Base-by-base conservation (phyloP, 352 stramenopile species). In the Pythium rishiriense region DNA sequence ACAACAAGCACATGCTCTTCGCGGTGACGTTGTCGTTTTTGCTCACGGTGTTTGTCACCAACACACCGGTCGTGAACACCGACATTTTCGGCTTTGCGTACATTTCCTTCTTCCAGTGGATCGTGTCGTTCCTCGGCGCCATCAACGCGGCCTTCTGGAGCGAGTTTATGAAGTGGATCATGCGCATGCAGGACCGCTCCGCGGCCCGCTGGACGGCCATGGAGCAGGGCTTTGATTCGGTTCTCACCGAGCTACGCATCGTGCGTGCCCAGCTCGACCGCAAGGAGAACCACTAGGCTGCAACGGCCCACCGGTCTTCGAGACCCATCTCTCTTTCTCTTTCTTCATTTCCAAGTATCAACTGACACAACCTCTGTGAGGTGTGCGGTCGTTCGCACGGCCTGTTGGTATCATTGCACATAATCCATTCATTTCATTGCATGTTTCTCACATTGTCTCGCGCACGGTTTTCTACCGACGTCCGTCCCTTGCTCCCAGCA, bases 31-130 rank as follows among this genome's bases (percentile, higher is more conserved):
- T 87, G 58, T 93, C 84, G 41, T n/a, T 90, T 48, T 43, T 70
- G 52, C 58, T 90, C 28, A 90, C 78, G 17, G 24, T 88, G 3
- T 60, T 87, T 8, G 71, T 90, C 22, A 75, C 72, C 19, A 87
- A 79, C 62, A 72, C 78, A 21, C 77, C 79, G 21, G 71, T 86
- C 11, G 66, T 89, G 35, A 85, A 79, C 74, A 66, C 78, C 60
- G 69, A 85, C 29, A 69, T 91, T 22, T 89, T 89, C 28, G 78
- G 79, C 15, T 89, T 89, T 63, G 74, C 73, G 48, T 85, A 85
- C 65, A 88, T 89, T n/a, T 39, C 72, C 54, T 82, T 68, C 58
- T 88, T 76, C 67, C 70, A 87, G 67, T 87, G 75, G 70, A 31
- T 88, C 14, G 66, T 83, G 8, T 69, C 78, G 3, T 57, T 75